These are phyloP conservation scores for Hanseniaspora jakobsenii DNA, from an alignment of 805 yeast species.

Conservation along the genomic window DNA sequence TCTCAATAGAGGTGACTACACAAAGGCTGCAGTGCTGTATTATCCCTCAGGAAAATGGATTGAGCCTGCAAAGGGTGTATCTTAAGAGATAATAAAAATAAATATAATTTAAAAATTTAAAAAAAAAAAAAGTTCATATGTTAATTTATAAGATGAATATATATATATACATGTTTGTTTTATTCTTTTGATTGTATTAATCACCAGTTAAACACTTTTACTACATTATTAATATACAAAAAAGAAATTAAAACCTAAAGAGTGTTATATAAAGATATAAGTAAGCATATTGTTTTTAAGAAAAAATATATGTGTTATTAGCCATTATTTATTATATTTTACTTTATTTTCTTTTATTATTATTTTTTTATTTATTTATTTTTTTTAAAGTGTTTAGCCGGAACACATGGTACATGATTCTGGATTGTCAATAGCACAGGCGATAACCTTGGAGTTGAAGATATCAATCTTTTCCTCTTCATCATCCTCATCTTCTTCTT, in stretches of 20 bases:
- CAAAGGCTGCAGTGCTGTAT: slow-evolving; percentile 45
- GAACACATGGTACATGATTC: slow-evolving; percentile 99
- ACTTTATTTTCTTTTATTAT: not conserved
- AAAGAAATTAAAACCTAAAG: too few relatives aligned
- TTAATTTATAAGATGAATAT: too few relatives aligned
- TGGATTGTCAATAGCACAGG: slow-evolving; percentile 94
- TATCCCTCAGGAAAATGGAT: slow-evolving; percentile 52
- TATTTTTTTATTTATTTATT: not conserved
- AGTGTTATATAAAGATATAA: too few relatives aligned
- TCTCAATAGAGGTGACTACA: slow-evolving; percentile 46
- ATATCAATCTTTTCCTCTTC: slow-evolving; percentile 60
- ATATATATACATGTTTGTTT: too few relatives aligned
- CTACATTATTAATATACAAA: too few relatives aligned
- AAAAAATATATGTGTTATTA: too few relatives aligned
- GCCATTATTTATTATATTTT: not conserved
- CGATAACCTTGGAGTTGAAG: slow-evolving; percentile 83
- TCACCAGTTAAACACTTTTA: too few relatives aligned
- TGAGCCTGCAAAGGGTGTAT: slow-evolving; percentile 42
- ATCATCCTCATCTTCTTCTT: slow-evolving; percentile 31
- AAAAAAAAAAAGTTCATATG: not conserved
- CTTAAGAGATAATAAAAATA: slow-evolving; percentile 21
- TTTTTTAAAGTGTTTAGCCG: slow-evolving; percentile 39
- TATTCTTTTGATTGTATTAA: too few relatives aligned
- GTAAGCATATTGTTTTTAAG: too few relatives aligned
- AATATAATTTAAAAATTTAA: not conserved